Conservation (phyloP, 371 early-diverging fungal genomes). For the Apophysomyces sp. region DNA sequence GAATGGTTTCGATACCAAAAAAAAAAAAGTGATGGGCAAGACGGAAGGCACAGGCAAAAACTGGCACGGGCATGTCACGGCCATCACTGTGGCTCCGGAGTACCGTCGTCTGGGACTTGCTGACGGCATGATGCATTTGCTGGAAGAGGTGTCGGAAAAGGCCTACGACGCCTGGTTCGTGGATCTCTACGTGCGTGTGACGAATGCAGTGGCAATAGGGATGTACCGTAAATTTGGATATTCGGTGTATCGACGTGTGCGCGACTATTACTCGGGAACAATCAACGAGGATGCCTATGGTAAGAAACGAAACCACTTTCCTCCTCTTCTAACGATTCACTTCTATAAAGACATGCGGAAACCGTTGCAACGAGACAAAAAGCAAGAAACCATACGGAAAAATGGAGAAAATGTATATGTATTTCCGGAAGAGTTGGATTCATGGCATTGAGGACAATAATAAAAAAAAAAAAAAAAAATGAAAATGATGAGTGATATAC, state of each 20-base stretch:
- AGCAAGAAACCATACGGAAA: conserved; percentile 63
- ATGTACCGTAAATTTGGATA: conserved; percentile 98
- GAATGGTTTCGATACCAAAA: neutral
- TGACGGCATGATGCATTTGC: conserved; percentile 83
- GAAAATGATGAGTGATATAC: too few relatives aligned
- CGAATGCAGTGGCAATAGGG: conserved; percentile 91
- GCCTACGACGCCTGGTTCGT: conserved; percentile 90
- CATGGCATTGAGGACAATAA: conserved; percentile 31
- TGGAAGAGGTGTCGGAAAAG: conserved; percentile 82
- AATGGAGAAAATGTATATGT: conserved; percentile 62
- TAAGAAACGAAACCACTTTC: neutral
- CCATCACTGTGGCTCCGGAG: conserved; percentile 96
- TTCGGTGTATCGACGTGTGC: conserved; percentile 86
- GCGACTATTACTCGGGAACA: conserved; percentile 85
- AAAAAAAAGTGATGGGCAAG: conserved; percentile 87
- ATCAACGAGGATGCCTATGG: conserved; percentile 62
- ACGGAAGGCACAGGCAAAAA: conserved; percentile 88
- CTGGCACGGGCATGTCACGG: conserved; percentile 99
- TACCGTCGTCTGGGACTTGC: conserved; percentile 94
- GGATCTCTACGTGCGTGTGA: conserved; percentile 96
- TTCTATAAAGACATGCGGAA: conserved; percentile 81
- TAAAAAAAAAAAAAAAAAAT: conserved; percentile 2
- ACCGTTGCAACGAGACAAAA: conserved; percentile 75
- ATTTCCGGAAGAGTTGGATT: conserved; percentile 58
- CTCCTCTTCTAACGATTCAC: neutral